Evolutionary conservation across 495 filamentous ascomycete species (phyloP), one percentile per base, ranked within the genome.

Genomic region (Xylaria curta): DNA sequence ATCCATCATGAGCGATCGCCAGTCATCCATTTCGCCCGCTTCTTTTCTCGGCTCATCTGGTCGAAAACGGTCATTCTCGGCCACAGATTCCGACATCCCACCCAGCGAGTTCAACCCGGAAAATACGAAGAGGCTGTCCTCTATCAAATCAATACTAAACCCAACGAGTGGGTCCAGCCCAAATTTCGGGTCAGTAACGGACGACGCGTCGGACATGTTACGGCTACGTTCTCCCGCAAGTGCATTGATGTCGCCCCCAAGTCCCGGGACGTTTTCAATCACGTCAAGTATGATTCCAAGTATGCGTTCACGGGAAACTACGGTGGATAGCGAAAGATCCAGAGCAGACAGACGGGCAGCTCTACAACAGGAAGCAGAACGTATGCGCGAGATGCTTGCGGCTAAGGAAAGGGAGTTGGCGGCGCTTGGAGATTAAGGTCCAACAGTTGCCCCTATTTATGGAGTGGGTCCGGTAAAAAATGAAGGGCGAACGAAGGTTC

Each of bases 111-210:
- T 72, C 38, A 75, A 70, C 26, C 75, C 77, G 26, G 81, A 82
- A 28, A 77, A 79, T 53, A 75, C 85, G 2, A 90, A 90, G 63
- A 88, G 93, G 4, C 81, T 94, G 1, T 91, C 90, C 61, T 94
- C 92, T 2, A 96, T 96, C 61, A 94, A 89, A 42, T 93, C 92
- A 3, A 92, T 97, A 56, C 82, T 97, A 36, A 95, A 95, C 71
- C 89, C 89, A n/a, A 72, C 83, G 10, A 75, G 74, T 24, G 66
- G 71, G 28, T 72, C 70, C 15, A 79, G 71, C 56, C 73, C 73
- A 1, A 54, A 68, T 42, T 70, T 65, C 64, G 70, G 68, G 33
- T 56, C 49, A 36, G 19, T 40, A 8, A 64, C 47, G 56, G 77
- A 81, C 0, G 74, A 66, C 13, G 21, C 65, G 2, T 73, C 79